phyloP scores from a whole-genome alignment of 31 red algal species.

The Odonthalia washingtoniensis region DNA sequence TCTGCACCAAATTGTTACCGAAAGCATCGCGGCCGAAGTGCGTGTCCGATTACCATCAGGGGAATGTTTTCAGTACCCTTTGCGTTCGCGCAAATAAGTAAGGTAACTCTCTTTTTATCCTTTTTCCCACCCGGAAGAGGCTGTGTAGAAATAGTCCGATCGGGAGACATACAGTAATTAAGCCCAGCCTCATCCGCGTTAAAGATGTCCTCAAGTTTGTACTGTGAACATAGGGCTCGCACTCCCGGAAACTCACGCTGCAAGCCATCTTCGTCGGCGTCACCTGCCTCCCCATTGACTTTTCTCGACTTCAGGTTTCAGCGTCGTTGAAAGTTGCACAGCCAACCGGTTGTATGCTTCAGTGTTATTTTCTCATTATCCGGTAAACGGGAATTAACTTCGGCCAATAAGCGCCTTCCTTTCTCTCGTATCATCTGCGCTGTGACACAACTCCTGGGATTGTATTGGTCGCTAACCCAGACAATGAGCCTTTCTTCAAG shows the following conservation, averaged over 20 bases:
- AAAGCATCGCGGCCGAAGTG: neutral
- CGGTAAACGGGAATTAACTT: neutral
- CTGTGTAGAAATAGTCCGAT: neutral
- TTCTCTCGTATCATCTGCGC: neutral
- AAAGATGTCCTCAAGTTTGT: neutral
- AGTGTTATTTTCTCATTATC: neutral
- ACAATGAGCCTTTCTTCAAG: neutral
- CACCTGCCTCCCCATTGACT: neutral
- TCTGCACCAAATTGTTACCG: neutral
- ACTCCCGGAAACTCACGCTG: neutral
- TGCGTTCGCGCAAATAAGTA: neutral
- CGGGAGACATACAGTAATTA: neutral
- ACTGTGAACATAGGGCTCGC: neutral
- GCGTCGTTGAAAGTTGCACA: neutral
- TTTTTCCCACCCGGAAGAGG: neutral
- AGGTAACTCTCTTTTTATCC: neutral
- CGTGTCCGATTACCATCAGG: neutral
- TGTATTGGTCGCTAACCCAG: neutral
- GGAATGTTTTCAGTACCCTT: neutral
- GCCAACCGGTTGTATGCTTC: neutral
- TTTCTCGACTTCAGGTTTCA: neutral
- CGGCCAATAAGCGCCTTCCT: neutral
- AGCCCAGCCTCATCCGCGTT: conserved; percentile 29
- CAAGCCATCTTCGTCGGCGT: neutral
- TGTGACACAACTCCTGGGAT: neutral